A percentile compares a stretch with the other conserved stretches of the same genome.
Evolutionary conservation across 1,284 basidiomycete genomes (phyloP).

Genomic region (Bjerkandera adusta): DNA sequence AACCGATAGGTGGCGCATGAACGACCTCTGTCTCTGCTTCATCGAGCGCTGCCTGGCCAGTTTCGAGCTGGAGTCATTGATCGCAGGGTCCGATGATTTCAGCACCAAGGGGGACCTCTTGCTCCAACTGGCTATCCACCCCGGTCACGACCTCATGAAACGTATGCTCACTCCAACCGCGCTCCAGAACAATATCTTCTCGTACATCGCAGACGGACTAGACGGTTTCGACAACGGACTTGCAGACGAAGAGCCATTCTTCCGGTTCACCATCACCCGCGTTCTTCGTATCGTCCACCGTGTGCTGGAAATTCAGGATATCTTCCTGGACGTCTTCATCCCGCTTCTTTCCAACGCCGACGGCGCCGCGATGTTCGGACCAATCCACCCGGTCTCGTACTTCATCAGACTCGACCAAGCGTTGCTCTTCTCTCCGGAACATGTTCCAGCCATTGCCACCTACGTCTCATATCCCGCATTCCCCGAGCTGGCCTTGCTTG

Average conservation of each 20-base stretch:
- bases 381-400: conserved; percentile 60
- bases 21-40: conserved; percentile 83
- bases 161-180: conserved; percentile 74
- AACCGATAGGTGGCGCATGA: conserved; percentile 85
- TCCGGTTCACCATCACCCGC: conserved; percentile 74
- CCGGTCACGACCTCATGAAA: conserved; percentile 86
- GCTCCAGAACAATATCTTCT: conserved; percentile 71
- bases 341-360: conserved; percentile 74
- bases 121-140: conserved; percentile 66
- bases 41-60: conserved; percentile 81
- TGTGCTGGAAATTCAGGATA: conserved; percentile 82
- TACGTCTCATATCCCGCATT: conserved; percentile 78
- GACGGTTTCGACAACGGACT: conserved; percentile 74
- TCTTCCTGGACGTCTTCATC: conserved; percentile 88
- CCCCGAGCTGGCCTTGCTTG: conserved; percentile 74
- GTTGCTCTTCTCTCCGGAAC: conserved; percentile 72
- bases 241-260: conserved; percentile 67
- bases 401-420: conserved; percentile 80
- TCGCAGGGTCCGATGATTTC: conserved; percentile 48
- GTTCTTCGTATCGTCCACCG: conserved; percentile 83
- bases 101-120: conserved; percentile 51
- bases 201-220: conserved; percentile 76
- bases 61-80: conserved; percentile 74
- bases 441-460: conserved; percentile 82
- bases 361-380: conserved; percentile 50